Percentiles rank a stretch among this genome's conserved stretches.
Conservation (phyloP, 2,329 filamentous ascomycete genomes). For the Penicillium occitanis region DNA sequence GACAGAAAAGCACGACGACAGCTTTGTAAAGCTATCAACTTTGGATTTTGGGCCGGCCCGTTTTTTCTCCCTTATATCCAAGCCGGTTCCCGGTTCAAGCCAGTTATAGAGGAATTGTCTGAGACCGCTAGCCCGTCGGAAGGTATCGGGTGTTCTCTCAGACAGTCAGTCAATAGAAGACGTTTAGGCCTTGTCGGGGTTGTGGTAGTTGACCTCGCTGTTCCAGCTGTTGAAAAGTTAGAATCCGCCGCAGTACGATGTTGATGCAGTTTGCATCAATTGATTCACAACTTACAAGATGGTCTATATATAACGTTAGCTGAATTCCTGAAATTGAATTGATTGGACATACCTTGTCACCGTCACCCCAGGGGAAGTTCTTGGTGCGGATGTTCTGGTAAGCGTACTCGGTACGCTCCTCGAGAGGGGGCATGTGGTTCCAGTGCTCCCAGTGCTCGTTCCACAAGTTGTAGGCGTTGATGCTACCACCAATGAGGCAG, state of each 20-base stretch:
- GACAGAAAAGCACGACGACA: slow-evolving; percentile 14
- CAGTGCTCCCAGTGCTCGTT: slow-evolving; percentile 97
- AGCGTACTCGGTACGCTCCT: slow-evolving; percentile 89
- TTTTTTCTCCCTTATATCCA: background rate
- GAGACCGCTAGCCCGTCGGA: background rate
- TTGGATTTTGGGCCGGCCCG: slow-evolving; percentile 9
- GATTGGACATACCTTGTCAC: slow-evolving; percentile 75
- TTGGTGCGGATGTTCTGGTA: slow-evolving; percentile 98
- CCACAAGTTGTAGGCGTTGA: slow-evolving; percentile 91
- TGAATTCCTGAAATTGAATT: background rate
- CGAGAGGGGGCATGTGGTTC: slow-evolving; percentile 77
- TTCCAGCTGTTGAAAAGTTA: slow-evolving; percentile 71
- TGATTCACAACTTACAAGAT: slow-evolving; percentile 59
- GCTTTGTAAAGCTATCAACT: slow-evolving; percentile 5
- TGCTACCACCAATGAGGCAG: slow-evolving; percentile 65
- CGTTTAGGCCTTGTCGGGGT: slow-evolving; percentile 69
- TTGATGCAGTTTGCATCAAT: background rate
- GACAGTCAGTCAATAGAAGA: background rate
- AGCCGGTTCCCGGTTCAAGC: slow-evolving; percentile 1
- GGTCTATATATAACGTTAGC: slow-evolving; percentile 49
- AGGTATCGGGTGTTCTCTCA: background rate
- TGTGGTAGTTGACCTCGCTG: slow-evolving; percentile 91
- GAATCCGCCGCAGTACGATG: background rate
- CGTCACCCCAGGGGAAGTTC: slow-evolving; percentile 93
- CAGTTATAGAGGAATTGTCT: background rate